These are phyloP conservation scores for Plectranthus barbatus DNA, from an alignment of 257 asterid species.

Conservation along the genomic window DNA sequence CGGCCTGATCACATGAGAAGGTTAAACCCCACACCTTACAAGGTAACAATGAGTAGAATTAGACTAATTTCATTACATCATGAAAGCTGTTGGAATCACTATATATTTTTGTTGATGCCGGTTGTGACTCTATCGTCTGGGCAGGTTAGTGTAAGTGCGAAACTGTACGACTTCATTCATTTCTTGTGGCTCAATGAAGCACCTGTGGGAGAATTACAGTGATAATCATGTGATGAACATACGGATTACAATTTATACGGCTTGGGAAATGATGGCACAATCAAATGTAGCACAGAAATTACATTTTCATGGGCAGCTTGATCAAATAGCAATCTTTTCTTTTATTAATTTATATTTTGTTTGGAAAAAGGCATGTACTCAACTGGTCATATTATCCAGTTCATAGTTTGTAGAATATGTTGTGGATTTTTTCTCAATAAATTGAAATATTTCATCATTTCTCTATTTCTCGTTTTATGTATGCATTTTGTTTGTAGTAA, in stretches of 20 bases:
- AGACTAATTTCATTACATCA: neutral
- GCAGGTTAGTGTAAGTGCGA: constrained; percentile 94
- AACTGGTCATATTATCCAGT: neutral
- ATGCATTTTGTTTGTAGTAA: neutral
- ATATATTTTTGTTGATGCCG: neutral
- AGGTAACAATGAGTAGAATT: constrained; percentile 37
- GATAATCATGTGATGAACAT: neutral
- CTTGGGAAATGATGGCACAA: neutral
- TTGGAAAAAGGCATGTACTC: neutral
- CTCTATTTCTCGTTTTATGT: neutral
- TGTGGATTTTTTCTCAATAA: neutral
- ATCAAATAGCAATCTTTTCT: neutral
- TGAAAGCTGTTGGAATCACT: neutral
- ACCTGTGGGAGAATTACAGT: constrained; percentile 91
- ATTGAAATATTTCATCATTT: neutral
- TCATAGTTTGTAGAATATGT: neutral
- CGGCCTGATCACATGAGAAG: constrained; percentile 95
- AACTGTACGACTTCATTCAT: constrained; percentile 84
- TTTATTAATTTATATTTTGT: neutral
- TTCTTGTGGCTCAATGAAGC: constrained; percentile 96
- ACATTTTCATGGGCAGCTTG: neutral
- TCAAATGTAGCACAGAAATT: neutral
- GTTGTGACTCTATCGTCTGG: neutral
- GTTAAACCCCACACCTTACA: constrained; percentile 97
- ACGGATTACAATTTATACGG: neutral